Evolutionary conservation across 352 stramenopile genomes (phyloP).

Genomic region (Phytophthora aleatoria): DNA sequence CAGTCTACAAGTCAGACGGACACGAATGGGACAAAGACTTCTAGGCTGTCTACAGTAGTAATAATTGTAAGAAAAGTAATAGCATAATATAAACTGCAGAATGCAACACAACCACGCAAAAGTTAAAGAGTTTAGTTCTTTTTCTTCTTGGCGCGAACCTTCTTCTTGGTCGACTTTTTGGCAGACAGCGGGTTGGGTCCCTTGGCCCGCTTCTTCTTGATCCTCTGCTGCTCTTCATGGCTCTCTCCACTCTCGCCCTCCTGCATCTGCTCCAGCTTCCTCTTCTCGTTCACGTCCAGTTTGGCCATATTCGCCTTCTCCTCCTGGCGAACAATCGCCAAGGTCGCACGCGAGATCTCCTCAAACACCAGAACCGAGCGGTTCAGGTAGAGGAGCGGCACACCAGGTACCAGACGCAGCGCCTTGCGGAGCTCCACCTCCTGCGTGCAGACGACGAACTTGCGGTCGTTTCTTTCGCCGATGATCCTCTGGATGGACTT

Average conservation of each 20-base stretch:
- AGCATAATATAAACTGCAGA: slow-evolving; percentile 28
- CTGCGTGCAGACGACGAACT: slow-evolving; percentile 86
- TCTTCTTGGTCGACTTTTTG: slow-evolving; percentile 83
- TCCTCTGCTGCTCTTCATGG: slow-evolving; percentile 29
- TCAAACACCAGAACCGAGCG: slow-evolving; percentile 89
- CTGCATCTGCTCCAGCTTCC: slow-evolving; percentile 67
- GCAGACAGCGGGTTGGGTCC: slow-evolving; percentile 76
- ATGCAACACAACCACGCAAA: background rate
- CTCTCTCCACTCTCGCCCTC: slow-evolving; percentile 11
- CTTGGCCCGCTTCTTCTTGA: slow-evolving; percentile 66
- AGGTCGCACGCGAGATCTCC: slow-evolving; percentile 76
- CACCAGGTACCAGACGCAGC: slow-evolving; percentile 67
- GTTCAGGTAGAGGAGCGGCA: slow-evolving; percentile 89
- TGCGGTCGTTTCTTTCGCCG: slow-evolving; percentile 78
- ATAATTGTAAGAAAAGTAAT: slow-evolving; percentile 19
- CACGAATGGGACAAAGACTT: slow-evolving; percentile 87
- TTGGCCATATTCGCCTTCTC: slow-evolving; percentile 75
- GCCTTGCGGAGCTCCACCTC: slow-evolving; percentile 82
- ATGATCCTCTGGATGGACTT: slow-evolving; percentile 59
- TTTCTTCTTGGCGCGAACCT: slow-evolving; percentile 79
- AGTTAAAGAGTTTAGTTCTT: slow-evolving; percentile 39
- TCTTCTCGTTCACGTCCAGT: slow-evolving; percentile 78
- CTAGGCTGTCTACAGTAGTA: slow-evolving; percentile 31
- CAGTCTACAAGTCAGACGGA: slow-evolving; percentile 65
- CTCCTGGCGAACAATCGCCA: slow-evolving; percentile 81